Evolutionary conservation across 768 basidiomycete species (phyloP), one percentile per base, ranked within the genome.

Genomic region (Clitopilus passeckerianus): DNA sequence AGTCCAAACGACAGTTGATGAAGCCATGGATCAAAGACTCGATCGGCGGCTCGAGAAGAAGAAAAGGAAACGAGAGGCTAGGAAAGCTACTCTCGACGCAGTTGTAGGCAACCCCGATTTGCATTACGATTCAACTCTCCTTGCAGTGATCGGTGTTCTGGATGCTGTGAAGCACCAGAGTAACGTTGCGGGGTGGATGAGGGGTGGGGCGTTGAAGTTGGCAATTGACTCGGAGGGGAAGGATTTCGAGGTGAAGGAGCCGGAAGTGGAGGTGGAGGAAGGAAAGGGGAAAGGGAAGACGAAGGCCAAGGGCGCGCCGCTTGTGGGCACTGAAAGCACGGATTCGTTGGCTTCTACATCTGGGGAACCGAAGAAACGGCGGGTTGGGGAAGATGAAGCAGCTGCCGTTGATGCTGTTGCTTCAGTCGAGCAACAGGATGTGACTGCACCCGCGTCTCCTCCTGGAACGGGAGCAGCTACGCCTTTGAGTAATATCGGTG

Each of bases 141-240:
- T 90, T 1, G 87, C 86, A 0, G 80, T 89, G 16, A 73, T 90
- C n/a, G 89, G 89, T 7, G 73, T 90, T 15, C 71, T 91, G n/a
- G 86, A 89, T 53, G 75, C 73, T 18, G 62, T 85, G 12, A 86
- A 84, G 67, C 50, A 63, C 34, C 81, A 90, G 71, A 76, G 73
- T 57, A 90, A 86, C 61, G 79, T 90, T 22, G 84, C 87, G 0
- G 82, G 78, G 8, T 91, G 89, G 89, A 77, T 89, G 58, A 77
- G 79, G 16, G 64, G 67, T 27, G 86, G 87, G 1, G 86, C 86
- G 0, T 22, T 62, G 15, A 50, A 50, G 46, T 18, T n/a, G 16
- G 46, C 46, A 3, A 9, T 41, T 41, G 37, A n/a, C 15, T 9
- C 44, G 46, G 37, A 5, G 37, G 37, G 37, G 12, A n/a, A n/a